Evolutionary conservation across 2,329 filamentous ascomycete genomes (phyloP).

Genomic region (Colletotrichum truncatum): DNA sequence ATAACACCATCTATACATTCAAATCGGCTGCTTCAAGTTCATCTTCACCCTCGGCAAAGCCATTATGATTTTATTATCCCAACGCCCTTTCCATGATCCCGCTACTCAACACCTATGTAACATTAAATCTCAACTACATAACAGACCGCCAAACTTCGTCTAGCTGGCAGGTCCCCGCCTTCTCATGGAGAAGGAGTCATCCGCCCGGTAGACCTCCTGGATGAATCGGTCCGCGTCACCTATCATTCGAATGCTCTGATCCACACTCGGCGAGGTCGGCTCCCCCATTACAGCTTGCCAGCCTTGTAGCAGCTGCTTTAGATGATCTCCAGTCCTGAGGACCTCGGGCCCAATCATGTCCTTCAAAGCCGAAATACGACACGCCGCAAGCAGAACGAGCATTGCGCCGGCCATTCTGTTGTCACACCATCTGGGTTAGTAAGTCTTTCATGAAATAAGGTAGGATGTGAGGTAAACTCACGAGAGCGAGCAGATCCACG

Average conservation of each 20-base stretch:
- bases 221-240: conserved; percentile 53
- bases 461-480: conserved; percentile 47
- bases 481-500: conserved; percentile 64
- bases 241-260: conserved; percentile 57
- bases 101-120: not conserved
- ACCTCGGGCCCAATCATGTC: conserved; percentile 49
- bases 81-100: not conserved
- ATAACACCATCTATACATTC: no score
- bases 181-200: conserved; percentile 19
- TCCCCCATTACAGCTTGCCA: conserved; percentile 52
- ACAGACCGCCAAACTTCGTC: not conserved
- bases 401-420: conserved; percentile 58
- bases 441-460: accelerated
- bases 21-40: no score
- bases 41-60: no score
- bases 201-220: conserved; percentile 40
- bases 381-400: conserved; percentile 57
- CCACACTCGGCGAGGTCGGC: conserved; percentile 53
- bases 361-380: conserved; percentile 47
- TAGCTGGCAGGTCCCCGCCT: not conserved
- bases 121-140: not conserved
- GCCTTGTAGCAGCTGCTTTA: conserved; percentile 47
- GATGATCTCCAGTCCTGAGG: conserved; percentile 49
- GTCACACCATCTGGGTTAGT: not conserved
- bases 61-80: not conserved